These are phyloP conservation scores for Laetiporus sulphureus DNA, from an alignment of 1,284 basidiomycete genomes.

Conservation along the genomic window DNA sequence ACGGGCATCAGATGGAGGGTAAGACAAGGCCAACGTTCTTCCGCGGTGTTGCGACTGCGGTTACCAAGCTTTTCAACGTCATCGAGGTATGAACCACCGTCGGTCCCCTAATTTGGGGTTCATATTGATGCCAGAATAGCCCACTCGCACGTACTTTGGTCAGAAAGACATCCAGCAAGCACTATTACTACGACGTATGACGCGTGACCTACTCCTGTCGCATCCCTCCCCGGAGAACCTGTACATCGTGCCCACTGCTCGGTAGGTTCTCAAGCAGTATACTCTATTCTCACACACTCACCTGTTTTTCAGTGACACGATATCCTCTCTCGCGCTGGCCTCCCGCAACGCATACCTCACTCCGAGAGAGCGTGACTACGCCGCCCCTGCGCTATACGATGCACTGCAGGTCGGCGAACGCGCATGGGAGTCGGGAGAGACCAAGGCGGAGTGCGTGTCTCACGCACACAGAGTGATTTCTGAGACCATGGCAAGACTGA, in stretches of 20 bases:
- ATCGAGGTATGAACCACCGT: constrained; percentile 64
- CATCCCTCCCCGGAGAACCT: constrained; percentile 67
- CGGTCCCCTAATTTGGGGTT: not conserved
- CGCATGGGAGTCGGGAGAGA: constrained; percentile 45
- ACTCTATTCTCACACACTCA: too few species aligned
- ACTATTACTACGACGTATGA: constrained; percentile 80
- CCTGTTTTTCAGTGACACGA: constrained; percentile 31
- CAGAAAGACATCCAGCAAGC: constrained; percentile 99
- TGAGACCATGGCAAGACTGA: constrained; percentile 19
- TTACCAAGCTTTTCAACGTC: constrained; percentile 92
- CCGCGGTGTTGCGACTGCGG: constrained; percentile 92
- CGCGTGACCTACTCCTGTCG: constrained; percentile 74
- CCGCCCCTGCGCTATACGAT: constrained; percentile 68
- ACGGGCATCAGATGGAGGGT: constrained; percentile 86
- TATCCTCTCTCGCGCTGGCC: constrained; percentile 74
- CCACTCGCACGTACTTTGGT: constrained; percentile 91
- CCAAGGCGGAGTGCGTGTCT: constrained; percentile 49
- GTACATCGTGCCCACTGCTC: constrained; percentile 80
- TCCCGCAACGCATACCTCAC: constrained; percentile 89
- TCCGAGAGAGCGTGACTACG: constrained; percentile 47
- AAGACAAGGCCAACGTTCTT: constrained; percentile 85
- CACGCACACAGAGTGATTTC: constrained; percentile 37
- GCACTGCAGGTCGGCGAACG: constrained; percentile 56
- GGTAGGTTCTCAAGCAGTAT: constrained; percentile 39
- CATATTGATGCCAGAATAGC: constrained; percentile 38